Percentiles rank a stretch among this genome's conserved stretches.
These are phyloP conservation scores for Camellia sinensis DNA, from an alignment of 148 eudicot species.

Conservation along the genomic window DNA sequence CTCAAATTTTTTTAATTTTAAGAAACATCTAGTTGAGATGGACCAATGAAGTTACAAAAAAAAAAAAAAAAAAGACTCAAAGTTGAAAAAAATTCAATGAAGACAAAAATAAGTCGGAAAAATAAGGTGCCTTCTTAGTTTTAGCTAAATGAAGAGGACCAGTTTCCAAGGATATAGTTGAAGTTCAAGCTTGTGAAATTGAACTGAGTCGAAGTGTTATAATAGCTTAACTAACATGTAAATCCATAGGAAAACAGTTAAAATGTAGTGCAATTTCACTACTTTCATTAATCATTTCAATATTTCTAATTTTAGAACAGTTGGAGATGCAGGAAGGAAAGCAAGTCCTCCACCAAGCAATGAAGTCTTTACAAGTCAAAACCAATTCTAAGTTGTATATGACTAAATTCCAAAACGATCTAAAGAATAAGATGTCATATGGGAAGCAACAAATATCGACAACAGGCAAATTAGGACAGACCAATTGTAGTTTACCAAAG, in stretches of 20 bases:
- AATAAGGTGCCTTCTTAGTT: too few species aligned
- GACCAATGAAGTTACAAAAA: too few species aligned
- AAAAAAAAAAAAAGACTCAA: too few species aligned
- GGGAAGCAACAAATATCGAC: neutral
- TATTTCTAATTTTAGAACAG: neutral
- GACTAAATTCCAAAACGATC: neutral
- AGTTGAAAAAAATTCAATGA: too few species aligned
- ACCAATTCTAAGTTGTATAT: neutral
- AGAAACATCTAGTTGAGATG: too few species aligned
- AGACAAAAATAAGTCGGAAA: too few species aligned
- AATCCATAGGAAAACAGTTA: neutral
- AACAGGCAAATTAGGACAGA: neutral
- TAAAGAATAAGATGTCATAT: constrained; percentile 1
- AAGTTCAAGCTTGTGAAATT: too few species aligned
- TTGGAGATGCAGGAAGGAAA: neutral
- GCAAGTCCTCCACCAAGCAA: neutral
- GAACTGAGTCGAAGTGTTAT: too few species aligned
- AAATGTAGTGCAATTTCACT: neutral
- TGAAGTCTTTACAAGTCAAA: neutral
- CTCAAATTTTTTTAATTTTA: too few species aligned
- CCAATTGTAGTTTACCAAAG: neutral
- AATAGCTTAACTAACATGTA: neutral
- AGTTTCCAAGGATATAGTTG: too few species aligned
- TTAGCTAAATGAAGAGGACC: too few species aligned
- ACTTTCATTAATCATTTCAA: neutral